Evolutionary conservation across 805 yeast genomes (phyloP).

Genomic region (Blastobotrys americana): DNA sequence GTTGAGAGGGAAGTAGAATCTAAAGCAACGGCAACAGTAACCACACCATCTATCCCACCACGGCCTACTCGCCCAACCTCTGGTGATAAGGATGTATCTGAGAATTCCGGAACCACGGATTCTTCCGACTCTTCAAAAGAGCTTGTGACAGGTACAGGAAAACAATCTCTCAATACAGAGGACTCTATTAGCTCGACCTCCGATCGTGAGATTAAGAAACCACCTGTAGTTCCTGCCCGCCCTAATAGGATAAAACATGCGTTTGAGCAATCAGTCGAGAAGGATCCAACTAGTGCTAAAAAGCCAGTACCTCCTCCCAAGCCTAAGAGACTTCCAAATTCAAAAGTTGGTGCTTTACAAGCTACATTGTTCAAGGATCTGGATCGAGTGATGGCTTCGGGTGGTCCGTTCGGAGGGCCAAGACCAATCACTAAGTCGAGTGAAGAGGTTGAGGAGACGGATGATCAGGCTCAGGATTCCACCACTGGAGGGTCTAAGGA

Average conservation of each 20-base stretch:
- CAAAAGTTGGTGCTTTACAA: constrained; percentile 20
- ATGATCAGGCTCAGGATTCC: background rate
- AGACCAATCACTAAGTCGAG: constrained; percentile 10
- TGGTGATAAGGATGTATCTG: too few relatives aligned
- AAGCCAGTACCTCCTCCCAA: constrained; percentile 13
- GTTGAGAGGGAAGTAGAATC: too few relatives aligned
- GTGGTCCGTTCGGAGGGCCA: constrained; percentile 15
- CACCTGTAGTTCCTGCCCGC: constrained; percentile 4
- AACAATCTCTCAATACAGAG: too few relatives aligned
- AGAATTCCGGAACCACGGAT: too few relatives aligned
- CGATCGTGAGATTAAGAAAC: too few relatives aligned
- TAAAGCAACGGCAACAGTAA: too few relatives aligned
- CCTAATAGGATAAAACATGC: background rate
- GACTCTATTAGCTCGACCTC: too few relatives aligned
- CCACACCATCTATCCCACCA: too few relatives aligned
- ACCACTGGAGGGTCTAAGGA: background rate
- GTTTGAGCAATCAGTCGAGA: background rate
- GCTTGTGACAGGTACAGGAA: too few relatives aligned
- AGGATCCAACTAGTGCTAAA: background rate
- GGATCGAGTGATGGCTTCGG: constrained; percentile 15
- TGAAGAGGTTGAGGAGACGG: constrained; percentile 8
- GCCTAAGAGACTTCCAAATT: constrained; percentile 18
- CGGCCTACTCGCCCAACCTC: too few relatives aligned
- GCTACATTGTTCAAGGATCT: constrained; percentile 22
- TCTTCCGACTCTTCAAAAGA: too few relatives aligned